These are phyloP conservation scores for Giardia duodenalis DNA, from an alignment of 208 protist species.

Conservation along the genomic window DNA sequence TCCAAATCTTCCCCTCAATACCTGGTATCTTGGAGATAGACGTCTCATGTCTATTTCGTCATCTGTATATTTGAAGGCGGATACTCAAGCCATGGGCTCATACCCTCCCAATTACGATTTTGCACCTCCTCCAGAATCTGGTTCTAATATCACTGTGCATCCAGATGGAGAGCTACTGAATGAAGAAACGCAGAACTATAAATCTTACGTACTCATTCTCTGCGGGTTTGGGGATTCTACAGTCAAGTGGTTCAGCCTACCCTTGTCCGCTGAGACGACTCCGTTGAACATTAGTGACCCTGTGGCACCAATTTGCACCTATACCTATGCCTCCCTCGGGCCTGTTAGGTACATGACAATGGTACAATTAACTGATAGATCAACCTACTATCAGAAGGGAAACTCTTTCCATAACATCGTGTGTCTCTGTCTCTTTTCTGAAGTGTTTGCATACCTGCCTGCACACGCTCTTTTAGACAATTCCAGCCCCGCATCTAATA, in stretches of 20 bases:
- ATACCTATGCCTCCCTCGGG: background rate
- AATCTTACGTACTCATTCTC: background rate
- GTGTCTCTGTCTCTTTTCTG: background rate
- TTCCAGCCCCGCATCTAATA: too few species aligned
- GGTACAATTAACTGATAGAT: background rate
- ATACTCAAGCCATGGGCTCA: too few species aligned
- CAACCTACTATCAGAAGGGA: background rate
- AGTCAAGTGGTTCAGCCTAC: background rate
- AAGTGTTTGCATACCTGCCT: background rate
- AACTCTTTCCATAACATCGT: background rate
- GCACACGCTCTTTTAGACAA: background rate
- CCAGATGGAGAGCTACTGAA: too few species aligned
- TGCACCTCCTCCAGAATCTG: too few species aligned
- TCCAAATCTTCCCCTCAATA: background rate
- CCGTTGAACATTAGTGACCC: background rate
- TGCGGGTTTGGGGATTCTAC: background rate
- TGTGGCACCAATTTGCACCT: background rate
- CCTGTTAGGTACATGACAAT: background rate
- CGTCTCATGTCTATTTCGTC: background rate
- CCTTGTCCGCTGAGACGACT: background rate
- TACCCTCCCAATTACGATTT: too few species aligned
- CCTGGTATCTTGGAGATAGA: background rate
- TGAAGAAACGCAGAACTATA: too few species aligned
- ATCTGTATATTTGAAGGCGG: background rate
- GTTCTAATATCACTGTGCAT: too few species aligned